A percentile compares a stretch with the other conserved stretches of the same genome.
These are phyloP conservation scores for Taxillus chinensis DNA, from an alignment of 164 flowering plant species.

Conservation along the genomic window DNA sequence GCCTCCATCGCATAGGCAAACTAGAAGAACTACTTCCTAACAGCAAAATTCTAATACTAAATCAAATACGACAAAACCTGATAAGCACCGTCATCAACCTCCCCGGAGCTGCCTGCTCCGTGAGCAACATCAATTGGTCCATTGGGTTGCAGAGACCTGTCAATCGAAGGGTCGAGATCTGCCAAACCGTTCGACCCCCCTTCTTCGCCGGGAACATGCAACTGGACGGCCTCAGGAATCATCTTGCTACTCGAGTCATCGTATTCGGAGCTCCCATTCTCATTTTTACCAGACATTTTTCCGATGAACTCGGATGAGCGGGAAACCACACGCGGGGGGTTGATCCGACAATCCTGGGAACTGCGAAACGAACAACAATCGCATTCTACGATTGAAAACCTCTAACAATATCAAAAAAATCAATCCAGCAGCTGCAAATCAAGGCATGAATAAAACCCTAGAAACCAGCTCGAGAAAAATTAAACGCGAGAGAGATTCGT, in stretches of 20 bases:
- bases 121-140: background rate
- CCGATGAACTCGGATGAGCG: too few species aligned
- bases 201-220: constrained; percentile 1
- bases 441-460: background rate
- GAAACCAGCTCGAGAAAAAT: background rate
- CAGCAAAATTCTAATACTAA: too few species aligned
- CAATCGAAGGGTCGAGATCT: constrained; percentile 4
- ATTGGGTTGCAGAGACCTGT: background rate
- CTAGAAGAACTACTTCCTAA: background rate
- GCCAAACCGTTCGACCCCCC: constrained; percentile 10
- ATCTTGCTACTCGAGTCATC: background rate
- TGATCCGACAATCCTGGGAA: background rate
- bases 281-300: background rate
- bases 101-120: constrained; percentile 3
- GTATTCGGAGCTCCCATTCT: background rate
- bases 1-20: background rate
- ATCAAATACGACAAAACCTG: background rate
- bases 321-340: too few species aligned
- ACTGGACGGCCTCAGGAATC: constrained; percentile 3
- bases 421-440: background rate
- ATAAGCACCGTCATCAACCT: constrained; percentile 5
- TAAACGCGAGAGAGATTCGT: too few species aligned
- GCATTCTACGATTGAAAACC: background rate
- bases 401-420: background rate
- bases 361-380: too few species aligned